Evolutionary conservation across 345 rosid species (phyloP).

Genomic region (Bretschneidera sinensis): DNA sequence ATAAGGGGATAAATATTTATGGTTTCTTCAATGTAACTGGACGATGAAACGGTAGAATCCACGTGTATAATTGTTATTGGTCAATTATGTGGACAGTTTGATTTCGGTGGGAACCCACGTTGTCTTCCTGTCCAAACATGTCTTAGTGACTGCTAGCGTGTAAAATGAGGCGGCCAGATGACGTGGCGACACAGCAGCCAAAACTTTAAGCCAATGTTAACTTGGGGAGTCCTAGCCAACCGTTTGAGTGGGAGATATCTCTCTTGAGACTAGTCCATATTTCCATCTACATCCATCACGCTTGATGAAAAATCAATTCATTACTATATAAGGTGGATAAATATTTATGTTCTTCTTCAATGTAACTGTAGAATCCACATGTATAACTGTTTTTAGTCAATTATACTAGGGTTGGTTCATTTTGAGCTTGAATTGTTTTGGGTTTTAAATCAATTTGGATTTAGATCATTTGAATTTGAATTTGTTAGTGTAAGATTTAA

Average conservation of each 20-base stretch:
- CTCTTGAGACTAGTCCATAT: no score
- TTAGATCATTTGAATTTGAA: no score
- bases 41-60: background rate
- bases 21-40: no score
- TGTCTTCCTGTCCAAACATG: background rate
- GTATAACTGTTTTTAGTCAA: background rate
- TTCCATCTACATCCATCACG: no score
- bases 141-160: background rate
- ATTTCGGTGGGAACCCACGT: background rate
- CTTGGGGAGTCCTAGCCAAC: constrained; percentile 31
- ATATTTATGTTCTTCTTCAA: no score
- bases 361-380: background rate
- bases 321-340: no score
- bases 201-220: background rate
- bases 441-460: no score
- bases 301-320: no score
- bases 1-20: no score
- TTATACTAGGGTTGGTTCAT: no score
- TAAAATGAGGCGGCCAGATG: background rate
- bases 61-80: background rate
- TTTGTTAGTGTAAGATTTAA: no score
- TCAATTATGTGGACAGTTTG: background rate
- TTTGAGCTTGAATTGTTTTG: no score
- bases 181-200: constrained; percentile 33
- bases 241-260: constrained; percentile 21